Evolutionary conservation across 106 monocot species (phyloP), one percentile per base, ranked within the genome.

Genomic region (Dioscorea zingiberensis): DNA sequence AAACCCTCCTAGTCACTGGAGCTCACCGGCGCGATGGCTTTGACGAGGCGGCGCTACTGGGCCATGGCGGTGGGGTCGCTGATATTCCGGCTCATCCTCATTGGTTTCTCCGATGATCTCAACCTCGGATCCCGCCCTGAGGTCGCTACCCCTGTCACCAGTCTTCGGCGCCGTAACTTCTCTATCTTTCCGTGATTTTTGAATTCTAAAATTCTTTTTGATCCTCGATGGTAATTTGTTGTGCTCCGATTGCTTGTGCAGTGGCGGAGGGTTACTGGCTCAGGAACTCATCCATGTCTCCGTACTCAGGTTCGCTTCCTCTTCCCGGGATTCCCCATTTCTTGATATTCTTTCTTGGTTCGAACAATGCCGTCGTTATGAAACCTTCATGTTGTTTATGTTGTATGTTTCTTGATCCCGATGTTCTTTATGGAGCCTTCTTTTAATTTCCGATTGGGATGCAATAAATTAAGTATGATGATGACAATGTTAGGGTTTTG

Each of bases 251-350:
- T 61, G 2, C 28, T 61, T 56, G 22, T 24, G 22, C 78, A 94
- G 93, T 95, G 70, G 87, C 87, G 1, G 94, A 95, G 55, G 94
- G 94, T 24, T 95, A 95, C 73, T 95, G 94, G 94, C 76, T 95
- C 63, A 95, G 91, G 76, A 75, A 87, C 65, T 62, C 80, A 3
- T 78, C 75, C 27, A 76, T 91, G 69, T 91, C 94, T 15, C 94
- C 94, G 1, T 94, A 95, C 63, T 44, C 94, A 64, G 94, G 94
- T 94, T 18, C 3, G 27, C 9, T 25, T 69, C 48, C 46, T 10
- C 10, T 38, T 6, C 38, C 4, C 38, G 38, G 4, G n/a, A n/a
- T n/a, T n/a, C n/a, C n/a, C n/a, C n/a, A n/a, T n/a, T n/a, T n/a
- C n/a, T n/a, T n/a, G n/a, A n/a, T n/a, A n/a, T n/a, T n/a, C n/a